Evolutionary conservation across 345 rosid genomes (phyloP).

Genomic region (Citropsis articulata): DNA sequence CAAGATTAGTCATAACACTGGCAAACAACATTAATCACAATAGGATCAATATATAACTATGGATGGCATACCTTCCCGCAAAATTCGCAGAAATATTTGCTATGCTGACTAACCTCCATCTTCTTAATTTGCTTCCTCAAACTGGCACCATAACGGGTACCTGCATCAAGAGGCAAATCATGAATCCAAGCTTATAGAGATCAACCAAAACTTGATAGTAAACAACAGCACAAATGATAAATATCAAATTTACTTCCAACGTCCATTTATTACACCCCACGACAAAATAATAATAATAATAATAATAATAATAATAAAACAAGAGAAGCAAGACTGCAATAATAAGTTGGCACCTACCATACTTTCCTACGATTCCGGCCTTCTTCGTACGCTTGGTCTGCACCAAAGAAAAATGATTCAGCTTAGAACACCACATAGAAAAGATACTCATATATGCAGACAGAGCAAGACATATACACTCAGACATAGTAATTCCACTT

Average conservation of each 20-base stretch:
- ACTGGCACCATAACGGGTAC: conserved; percentile 89
- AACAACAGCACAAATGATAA: background rate
- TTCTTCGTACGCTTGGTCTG: conserved; percentile 72
- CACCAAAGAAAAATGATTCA: conserved; percentile 5
- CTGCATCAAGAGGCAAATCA: conserved; percentile 24
- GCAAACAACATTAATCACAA: background rate
- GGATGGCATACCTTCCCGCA: conserved; percentile 65
- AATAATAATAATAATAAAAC: no score
- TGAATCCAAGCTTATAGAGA: background rate
- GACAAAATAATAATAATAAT: no score
- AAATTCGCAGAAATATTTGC: conserved; percentile 83
- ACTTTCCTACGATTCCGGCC: conserved; percentile 66
- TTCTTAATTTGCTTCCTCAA: conserved; percentile 86
- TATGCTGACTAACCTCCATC: conserved; percentile 87
- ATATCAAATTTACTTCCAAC: background rate
- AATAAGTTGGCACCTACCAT: conserved; percentile 29
- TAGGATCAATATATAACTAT: background rate
- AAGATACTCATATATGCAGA: background rate
- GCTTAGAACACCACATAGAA: background rate
- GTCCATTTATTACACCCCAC: background rate
- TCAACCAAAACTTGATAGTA: background rate
- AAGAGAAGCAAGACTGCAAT: background rate
- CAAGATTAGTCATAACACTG: background rate
- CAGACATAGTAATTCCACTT: background rate
- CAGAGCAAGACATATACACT: background rate